A percentile compares a stretch with the other conserved stretches of the same genome.
Evolutionary conservation across 2,329 filamentous ascomycete species (phyloP).

Genomic region (Ceratocystis papillata): DNA sequence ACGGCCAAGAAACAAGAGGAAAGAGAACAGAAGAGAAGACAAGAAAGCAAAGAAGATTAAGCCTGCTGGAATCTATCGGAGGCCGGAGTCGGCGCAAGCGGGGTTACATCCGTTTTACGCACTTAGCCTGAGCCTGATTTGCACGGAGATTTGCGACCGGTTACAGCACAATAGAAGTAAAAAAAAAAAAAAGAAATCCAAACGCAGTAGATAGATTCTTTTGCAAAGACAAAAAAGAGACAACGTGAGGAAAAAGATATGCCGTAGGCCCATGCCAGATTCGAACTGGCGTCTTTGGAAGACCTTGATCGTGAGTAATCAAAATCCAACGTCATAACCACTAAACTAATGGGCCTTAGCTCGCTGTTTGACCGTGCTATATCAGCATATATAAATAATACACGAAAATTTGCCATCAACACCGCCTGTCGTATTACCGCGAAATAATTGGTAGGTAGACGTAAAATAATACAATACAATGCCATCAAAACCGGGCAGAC

Average conservation of each 20-base stretch:
- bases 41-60: not conserved
- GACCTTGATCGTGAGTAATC: slow-evolving; percentile 21
- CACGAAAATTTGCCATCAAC: not conserved
- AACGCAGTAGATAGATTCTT: no score
- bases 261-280: slow-evolving; percentile 20
- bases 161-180: not conserved
- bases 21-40: slow-evolving; percentile 21
- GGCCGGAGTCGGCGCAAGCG: not conserved
- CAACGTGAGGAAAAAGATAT: not conserved
- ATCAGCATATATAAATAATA: not conserved
- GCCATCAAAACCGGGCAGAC: no score
- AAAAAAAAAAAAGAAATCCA: slow-evolving; percentile 16
- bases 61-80: not conserved
- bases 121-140: not conserved
- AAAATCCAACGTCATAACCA: slow-evolving; percentile 25
- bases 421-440: no score
- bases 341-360: slow-evolving; percentile 23
- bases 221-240: slow-evolving; percentile 20
- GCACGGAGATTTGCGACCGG: not conserved
- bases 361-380: not conserved
- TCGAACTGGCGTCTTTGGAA: slow-evolving; percentile 24
- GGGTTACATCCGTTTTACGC: not conserved
- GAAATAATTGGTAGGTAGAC: no score
- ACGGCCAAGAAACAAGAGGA: not conserved
- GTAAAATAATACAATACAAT: no score